Percentiles rank a stretch among this genome's conserved stretches.
Evolutionary conservation across 345 rosid genomes (phyloP).

Genomic region (Citrus medica): DNA sequence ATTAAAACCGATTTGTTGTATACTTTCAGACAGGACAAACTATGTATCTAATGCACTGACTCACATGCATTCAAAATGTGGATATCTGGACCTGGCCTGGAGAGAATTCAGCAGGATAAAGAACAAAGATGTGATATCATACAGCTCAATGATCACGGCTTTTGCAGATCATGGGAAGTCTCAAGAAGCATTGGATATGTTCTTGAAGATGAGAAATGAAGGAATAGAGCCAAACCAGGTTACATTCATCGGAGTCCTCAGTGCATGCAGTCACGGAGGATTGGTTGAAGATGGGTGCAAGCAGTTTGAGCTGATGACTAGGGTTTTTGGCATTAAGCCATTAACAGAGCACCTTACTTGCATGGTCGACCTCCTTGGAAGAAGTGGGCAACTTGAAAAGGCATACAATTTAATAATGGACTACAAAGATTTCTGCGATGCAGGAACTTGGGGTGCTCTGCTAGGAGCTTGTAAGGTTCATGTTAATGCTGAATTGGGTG

Average conservation of each 20-base stretch:
- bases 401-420: slow-evolving; percentile 39
- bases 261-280: slow-evolving; percentile 57
- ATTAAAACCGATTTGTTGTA: not conserved
- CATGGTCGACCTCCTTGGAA: slow-evolving; percentile 56
- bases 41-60: slow-evolving; percentile 47
- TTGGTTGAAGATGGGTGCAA: slow-evolving; percentile 45
- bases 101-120: slow-evolving; percentile 45
- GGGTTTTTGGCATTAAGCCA: slow-evolving; percentile 30
- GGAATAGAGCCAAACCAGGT: slow-evolving; percentile 48
- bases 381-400: slow-evolving; percentile 51
- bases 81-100: slow-evolving; percentile 37
- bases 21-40: slow-evolving; percentile 31
- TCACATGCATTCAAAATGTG: slow-evolving; percentile 68
- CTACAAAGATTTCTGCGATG: slow-evolving; percentile 28
- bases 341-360: slow-evolving; percentile 46
- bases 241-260: slow-evolving; percentile 42
- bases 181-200: slow-evolving; percentile 35
- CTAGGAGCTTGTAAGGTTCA: slow-evolving; percentile 58
- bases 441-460: slow-evolving; percentile 55
- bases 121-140: slow-evolving; percentile 41
- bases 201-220: slow-evolving; percentile 43
- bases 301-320: slow-evolving; percentile 41
- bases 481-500: slow-evolving; percentile 43
- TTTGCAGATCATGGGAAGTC: slow-evolving; percentile 52
- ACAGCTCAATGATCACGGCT: slow-evolving; percentile 49